Evolutionary conservation across 2,329 filamentous ascomycete species (phyloP).

Genomic region (Colletotrichum sojae): DNA sequence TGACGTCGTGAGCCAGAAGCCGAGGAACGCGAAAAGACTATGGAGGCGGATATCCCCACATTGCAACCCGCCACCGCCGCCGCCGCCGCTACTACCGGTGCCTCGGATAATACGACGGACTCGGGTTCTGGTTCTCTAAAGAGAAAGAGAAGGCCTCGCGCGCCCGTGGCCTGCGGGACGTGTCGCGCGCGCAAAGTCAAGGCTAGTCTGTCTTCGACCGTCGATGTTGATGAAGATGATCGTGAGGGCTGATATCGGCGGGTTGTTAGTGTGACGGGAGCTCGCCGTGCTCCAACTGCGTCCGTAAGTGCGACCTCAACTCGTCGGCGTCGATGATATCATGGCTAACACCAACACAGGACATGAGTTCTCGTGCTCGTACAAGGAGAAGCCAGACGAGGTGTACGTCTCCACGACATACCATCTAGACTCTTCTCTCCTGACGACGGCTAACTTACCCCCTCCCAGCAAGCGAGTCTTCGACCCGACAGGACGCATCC

Average conservation of each 20-base stretch:
- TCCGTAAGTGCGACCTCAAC: conserved; percentile 24
- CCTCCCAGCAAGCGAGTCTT: conserved; percentile 5
- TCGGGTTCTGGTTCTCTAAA: conserved; percentile 23
- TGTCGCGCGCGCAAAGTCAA: conserved; percentile 40
- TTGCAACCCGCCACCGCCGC: neutral
- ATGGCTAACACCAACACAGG: neutral
- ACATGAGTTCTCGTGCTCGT: conserved; percentile 38
- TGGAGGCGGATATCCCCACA: conserved; percentile 24
- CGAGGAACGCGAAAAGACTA: neutral
- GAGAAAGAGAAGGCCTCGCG: conserved; percentile 37
- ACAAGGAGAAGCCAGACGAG: conserved; percentile 21
- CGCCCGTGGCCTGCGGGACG: conserved; percentile 36
- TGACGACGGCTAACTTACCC: neutral
- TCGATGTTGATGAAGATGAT: neutral
- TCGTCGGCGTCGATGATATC: neutral
- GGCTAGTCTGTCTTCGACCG: conserved; percentile 12
- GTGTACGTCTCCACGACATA: conserved; percentile 8
- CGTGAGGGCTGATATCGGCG: neutral
- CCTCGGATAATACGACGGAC: conserved; percentile 14
- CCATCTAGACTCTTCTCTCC: neutral
- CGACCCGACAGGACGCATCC: conserved; percentile 9
- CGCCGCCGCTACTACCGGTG: neutral
- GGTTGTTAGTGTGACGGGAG: conserved; percentile 34
- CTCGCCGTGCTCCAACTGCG: conserved; percentile 38
- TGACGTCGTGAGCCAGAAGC: too few relatives aligned